phyloP scores from a whole-genome alignment of 805 yeast species.

The Pichia deserticola region DNA sequence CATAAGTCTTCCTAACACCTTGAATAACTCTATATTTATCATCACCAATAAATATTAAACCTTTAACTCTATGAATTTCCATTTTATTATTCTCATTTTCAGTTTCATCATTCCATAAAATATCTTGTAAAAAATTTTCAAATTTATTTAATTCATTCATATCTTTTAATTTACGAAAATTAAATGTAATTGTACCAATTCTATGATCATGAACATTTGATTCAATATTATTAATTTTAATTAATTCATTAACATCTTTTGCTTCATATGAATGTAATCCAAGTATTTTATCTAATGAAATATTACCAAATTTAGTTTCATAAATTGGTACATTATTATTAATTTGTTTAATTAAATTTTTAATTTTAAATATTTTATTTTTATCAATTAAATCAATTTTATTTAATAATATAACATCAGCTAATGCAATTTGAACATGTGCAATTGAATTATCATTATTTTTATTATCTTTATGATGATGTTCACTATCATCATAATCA shows the following conservation, averaged over 20 bases:
- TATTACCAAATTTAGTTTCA: conserved; percentile 66
- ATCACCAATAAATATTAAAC: conserved; percentile 44
- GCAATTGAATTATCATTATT: conserved; percentile 58
- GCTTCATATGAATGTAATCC: conserved; percentile 75
- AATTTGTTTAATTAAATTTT: conserved; percentile 40
- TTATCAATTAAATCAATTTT: conserved; percentile 53
- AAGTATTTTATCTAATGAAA: conserved; percentile 56
- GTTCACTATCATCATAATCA: conserved; percentile 35
- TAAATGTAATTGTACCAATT: conserved; percentile 46
- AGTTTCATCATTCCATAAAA: conserved; percentile 60
- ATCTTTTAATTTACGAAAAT: conserved; percentile 34
- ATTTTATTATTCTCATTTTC: conserved; percentile 32
- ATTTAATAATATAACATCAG: conserved; percentile 75
- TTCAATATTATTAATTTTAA: conserved; percentile 5
- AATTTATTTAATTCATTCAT: conserved; percentile 36
- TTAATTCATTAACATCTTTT: conserved; percentile 20
- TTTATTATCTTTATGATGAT: conserved; percentile 16
- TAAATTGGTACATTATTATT: conserved; percentile 64
- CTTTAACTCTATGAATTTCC: conserved; percentile 82
- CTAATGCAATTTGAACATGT: conserved; percentile 81
- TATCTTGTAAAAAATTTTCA: conserved; percentile 57
- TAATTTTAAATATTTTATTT: conserved; percentile 13
- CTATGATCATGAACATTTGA: conserved; percentile 41
- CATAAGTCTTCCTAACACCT: conserved; percentile 92
- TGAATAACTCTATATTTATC: conserved; percentile 56